Evolutionary conservation across 139 green algal species (phyloP), one percentile per base, ranked within the genome.

Genomic region (Chlorella vulgaris): DNA sequence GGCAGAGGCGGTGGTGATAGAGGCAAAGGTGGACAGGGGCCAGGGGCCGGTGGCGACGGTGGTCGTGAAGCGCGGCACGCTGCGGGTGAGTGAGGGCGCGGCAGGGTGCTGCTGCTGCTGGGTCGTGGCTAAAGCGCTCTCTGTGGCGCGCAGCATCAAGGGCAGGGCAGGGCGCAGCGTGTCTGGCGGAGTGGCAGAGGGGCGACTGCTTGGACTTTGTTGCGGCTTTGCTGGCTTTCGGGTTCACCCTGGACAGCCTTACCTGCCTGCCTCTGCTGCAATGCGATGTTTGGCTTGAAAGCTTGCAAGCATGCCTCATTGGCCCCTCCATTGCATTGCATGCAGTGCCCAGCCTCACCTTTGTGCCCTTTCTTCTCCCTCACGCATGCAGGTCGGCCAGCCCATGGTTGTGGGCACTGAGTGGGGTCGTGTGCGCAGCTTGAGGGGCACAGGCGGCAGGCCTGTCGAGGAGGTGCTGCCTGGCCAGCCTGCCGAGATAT

Each of bases 31-130:
- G 58, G 88, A 94, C 81, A 93, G 89, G 82, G 93, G 92, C 3
- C 87, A 94, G 68, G 96, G 96, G 35, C 86, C 96, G 0, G 76
- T 97, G 50, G 95, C 91, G 69, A 97, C 94, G 0, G 84, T 97
- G 29, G 88, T 95, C 33, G 84, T 97, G 31, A 86, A 85, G 38
- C 42, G 67, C 8, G 93, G 93, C 36, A 89, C 69, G 42, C 90
- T 97, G 51, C 47, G 85, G 63, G 76, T 91, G 35, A 1, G 65
- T 6, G 7, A 1, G 0, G 10, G 36, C 13, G 36, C 19, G 39
- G 10, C 26, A 24, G 24, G 1, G 1, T 1, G 1, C 29, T 28
- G 69, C 47, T 47, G 65, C 18, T 8, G 55, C 5, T 10, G 10
- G 47, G 47, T 10, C 13, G 47, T 55, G 47, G 47, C n/a, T n/a